These are phyloP conservation scores for Dichotomocladium elegans DNA, from an alignment of 371 early-diverging fungal species.

Conservation along the genomic window DNA sequence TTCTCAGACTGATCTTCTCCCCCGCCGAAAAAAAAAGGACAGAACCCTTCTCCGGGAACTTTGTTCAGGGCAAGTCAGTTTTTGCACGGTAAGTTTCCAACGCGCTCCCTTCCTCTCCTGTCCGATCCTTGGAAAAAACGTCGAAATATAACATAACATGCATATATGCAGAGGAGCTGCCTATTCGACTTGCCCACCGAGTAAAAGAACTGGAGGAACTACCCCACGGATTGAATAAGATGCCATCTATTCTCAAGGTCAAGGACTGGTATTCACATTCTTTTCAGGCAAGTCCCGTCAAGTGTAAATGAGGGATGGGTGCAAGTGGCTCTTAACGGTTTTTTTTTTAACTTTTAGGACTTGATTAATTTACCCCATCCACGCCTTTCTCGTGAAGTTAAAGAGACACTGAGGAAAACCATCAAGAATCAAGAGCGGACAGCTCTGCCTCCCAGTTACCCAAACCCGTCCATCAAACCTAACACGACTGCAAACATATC, in stretches of 20 bases:
- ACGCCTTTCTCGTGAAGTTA: conserved; percentile 42
- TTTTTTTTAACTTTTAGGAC: too few relatives aligned
- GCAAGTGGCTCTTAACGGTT: background rate
- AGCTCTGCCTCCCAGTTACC: conserved; percentile 52
- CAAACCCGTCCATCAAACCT: conserved; percentile 51
- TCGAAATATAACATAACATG: background rate
- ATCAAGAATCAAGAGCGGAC: conserved; percentile 1
- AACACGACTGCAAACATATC: conserved; percentile 1
- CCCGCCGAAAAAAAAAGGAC: conserved; percentile 50
- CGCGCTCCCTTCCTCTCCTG: background rate
- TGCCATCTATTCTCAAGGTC: conserved; percentile 89
- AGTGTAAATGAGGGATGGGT: background rate
- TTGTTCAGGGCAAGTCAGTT: conserved; percentile 90
- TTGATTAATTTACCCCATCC: conserved; percentile 70
- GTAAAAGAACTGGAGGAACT: conserved; percentile 93
- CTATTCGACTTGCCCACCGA: conserved; percentile 93
- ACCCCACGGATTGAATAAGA: conserved; percentile 80
- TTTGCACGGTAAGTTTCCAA: conserved; percentile 55
- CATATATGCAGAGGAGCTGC: conserved; percentile 72
- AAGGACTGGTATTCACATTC: conserved; percentile 95
- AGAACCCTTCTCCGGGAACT: conserved; percentile 77
- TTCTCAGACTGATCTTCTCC: background rate
- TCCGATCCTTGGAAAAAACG: too few relatives aligned
- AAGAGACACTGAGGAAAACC: conserved; percentile 19
- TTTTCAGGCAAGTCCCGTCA: conserved; percentile 61